Evolutionary conservation across 306 rosid genomes (phyloP), one percentile per base, ranked within the genome.

Genomic region (Hippophae gyantsensis): DNA sequence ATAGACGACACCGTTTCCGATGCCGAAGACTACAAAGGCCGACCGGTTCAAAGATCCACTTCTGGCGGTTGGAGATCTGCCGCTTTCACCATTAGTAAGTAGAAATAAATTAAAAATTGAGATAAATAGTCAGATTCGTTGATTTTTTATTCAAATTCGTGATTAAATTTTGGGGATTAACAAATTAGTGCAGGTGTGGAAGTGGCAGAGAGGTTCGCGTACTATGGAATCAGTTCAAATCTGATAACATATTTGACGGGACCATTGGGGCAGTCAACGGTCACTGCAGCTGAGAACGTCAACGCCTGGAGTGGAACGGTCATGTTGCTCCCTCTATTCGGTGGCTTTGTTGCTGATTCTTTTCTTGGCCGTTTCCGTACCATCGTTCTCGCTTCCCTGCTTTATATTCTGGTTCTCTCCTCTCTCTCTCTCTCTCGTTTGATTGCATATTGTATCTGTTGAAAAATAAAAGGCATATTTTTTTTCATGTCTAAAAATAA

Each of bases 311-410:
- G 62, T 5, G 89, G 86, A 61, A 62, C 81, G n/a, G 62, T 77
- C 43, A 42, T 74, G 57, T 52, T 83, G 69, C 79, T 83, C 38
- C 79, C 89, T 18, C 63, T 83, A 0, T 9, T 77, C 0, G 89
- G 85, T 5, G 89, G 83, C 7, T 76, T 76, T 11, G 66, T 78
- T 0, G 90, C 90, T 8, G 90, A 84, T 42, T 78, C 87, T 12
- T 54, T 58, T 52, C 74, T 84, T 2, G 90, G 90, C n/a, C 84
- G 86, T 58, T 84, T 76, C 72, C 79, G 81, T 44, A 81, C 90
- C 7, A 66, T 81, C 6, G 3, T 73, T 1, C 9, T 76, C 1
- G 76, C 90, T 8, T 75, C 80, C 32, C 9, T 73, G 53, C 47
- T 80, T 72, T 84, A 84, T 38, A 66, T 81, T 59, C 18, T 81